Evolutionary conservation across 202 grass and related monocot genomes (phyloP), one percentile per base, ranked within the genome.

Genomic region (Sporobolus alterniflorus): DNA sequence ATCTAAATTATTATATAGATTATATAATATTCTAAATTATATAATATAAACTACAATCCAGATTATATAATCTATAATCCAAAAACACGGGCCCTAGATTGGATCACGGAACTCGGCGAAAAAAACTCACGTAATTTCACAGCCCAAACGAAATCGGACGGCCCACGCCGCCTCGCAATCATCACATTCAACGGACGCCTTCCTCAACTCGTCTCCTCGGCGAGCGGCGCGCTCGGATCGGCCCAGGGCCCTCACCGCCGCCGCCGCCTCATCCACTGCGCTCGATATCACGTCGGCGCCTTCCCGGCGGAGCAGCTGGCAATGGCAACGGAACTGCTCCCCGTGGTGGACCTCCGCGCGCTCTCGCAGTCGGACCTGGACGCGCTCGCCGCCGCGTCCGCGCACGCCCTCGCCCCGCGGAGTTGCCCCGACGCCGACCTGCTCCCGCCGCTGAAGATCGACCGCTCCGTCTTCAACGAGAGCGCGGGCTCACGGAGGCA

Each of bases 401-500:
- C 56, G 15, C 85, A 91, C 84, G 79, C 88, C 15, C 80, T 87
- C 36, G 79, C 81, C 16, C 86, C 88, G 48, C 31, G 67, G 21
- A 84, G 62, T 76, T 74, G 57, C 83, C 83, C 78, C 83, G 83
- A 88, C 63, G 85, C 82, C 34, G 87, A 84, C 50, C 85, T 84
- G 10, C 81, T 93, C 41, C 89, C 78, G 22, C 85, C 86, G 8
- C 91, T 89, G 34, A 99, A 91, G 77, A 99, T 99, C 88, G 91
- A 99, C 86, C 91, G 91, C 48, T 85, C 91, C 9, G 88, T 92
- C 20, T 99, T 96, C 87, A 94, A 99, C 72, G 97, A 99, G 91
- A 99, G 97, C 86, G 97, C 91, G 15, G 97, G 97, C 0, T 96
- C 91, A 61, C 93, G 97, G 41, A 99, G 96, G 86, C 97, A 99